These are phyloP conservation scores for Bretziella fagacearum DNA, from an alignment of 2,329 filamentous ascomycete genomes.

Conservation along the genomic window DNA sequence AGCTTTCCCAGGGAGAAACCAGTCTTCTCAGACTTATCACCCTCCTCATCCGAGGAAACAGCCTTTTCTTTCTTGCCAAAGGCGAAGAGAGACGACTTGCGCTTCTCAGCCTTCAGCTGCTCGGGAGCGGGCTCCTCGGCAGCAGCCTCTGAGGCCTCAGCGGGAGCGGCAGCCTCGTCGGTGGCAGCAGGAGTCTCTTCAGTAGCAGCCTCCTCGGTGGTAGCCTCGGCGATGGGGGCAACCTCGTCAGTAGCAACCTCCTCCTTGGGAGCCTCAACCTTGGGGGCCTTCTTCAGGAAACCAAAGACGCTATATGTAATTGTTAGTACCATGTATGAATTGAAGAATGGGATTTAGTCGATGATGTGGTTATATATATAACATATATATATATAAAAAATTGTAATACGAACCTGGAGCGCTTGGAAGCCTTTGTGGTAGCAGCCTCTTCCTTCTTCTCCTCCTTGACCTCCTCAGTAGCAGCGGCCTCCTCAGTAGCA, in stretches of 20 bases:
- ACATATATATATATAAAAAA: slow-evolving; percentile 18
- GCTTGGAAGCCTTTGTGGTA: slow-evolving; percentile 28
- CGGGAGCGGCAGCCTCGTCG: slow-evolving; percentile 25
- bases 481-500: slow-evolving; percentile 31
- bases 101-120: slow-evolving; percentile 58
- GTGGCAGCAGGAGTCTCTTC: slow-evolving; percentile 25
- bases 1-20: slow-evolving; percentile 39
- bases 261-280: slow-evolving; percentile 32
- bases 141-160: slow-evolving; percentile 25
- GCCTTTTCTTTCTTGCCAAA: slow-evolving; percentile 62
- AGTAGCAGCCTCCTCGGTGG: slow-evolving; percentile 35
- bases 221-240: slow-evolving; percentile 42
- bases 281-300: slow-evolving; percentile 42
- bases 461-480: slow-evolving; percentile 23
- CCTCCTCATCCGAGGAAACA: slow-evolving; percentile 41
- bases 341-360: too few species aligned
- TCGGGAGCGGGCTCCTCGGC: slow-evolving; percentile 40
- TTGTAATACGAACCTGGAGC: slow-evolving; percentile 25
- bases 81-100: slow-evolving; percentile 61
- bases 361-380: too few species aligned
- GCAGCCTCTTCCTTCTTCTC: slow-evolving; percentile 32
- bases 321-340: slow-evolving; percentile 15
- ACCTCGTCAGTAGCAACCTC: slow-evolving; percentile 31
- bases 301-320: slow-evolving; percentile 31
- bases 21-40: slow-evolving; percentile 38